A percentile compares a stretch with the other conserved stretches of the same genome.
Evolutionary conservation across 257 asterid genomes (phyloP).

Genomic region (Fraxinus anomala): DNA sequence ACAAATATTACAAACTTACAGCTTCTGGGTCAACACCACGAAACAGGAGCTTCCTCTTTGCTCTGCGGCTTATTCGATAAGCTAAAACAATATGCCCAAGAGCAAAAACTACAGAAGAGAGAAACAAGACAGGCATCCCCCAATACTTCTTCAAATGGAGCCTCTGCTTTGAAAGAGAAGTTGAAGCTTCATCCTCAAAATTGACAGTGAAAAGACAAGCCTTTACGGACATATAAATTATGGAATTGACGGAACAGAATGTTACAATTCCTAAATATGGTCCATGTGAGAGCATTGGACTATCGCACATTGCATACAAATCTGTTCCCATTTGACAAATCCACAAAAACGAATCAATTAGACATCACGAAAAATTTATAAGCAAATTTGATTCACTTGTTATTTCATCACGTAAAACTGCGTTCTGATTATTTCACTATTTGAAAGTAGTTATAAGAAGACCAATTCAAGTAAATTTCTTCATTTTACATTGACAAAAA

Average conservation of each 20-base stretch:
- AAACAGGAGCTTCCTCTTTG: slow-evolving; percentile 84
- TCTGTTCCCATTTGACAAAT: slow-evolving; percentile 49
- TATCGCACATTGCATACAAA: slow-evolving; percentile 69
- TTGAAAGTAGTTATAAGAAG: neutral
- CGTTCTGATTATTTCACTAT: neutral
- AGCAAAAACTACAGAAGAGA: slow-evolving; percentile 91
- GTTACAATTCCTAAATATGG: slow-evolving; percentile 88
- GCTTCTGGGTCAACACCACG: slow-evolving; percentile 88
- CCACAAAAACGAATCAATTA: slow-evolving; percentile 20
- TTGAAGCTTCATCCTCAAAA: slow-evolving; percentile 71
- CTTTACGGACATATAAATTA: slow-evolving; percentile 72
- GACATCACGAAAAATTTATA: slow-evolving; percentile 9
- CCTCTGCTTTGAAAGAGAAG: slow-evolving; percentile 73
- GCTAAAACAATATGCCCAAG: slow-evolving; percentile 94
- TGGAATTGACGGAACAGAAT: slow-evolving; percentile 65
- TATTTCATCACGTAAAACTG: neutral
- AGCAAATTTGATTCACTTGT: neutral
- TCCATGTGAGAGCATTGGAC: slow-evolving; percentile 78
- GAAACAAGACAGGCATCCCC: slow-evolving; percentile 97
- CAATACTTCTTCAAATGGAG: slow-evolving; percentile 91
- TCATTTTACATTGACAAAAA: neutral
- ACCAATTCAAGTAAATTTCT: neutral
- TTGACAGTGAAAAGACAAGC: slow-evolving; percentile 79
- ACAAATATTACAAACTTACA: slow-evolving; percentile 50
- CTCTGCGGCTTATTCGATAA: slow-evolving; percentile 84